Evolutionary conservation across 495 filamentous ascomycete genomes (phyloP), one percentile per base, ranked within the genome.

Genomic region (Aspergillus sclerotiicarbonarius): DNA sequence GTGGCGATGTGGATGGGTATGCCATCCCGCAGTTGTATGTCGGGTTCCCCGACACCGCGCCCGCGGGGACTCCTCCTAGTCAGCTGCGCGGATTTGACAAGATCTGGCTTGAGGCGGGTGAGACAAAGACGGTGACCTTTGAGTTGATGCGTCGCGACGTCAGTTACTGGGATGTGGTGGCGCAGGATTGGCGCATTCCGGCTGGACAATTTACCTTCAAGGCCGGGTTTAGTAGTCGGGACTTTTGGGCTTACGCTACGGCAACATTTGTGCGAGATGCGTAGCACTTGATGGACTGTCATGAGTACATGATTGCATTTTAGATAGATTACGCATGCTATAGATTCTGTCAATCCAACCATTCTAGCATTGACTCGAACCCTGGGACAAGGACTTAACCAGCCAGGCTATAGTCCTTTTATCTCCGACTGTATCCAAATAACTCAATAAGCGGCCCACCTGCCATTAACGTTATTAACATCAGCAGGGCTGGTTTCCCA

Each of bases 81-180:
- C 86, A 88, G 15, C 75, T 96, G 20, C 75, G 91, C 21, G 85
- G 81, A 0, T 94, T 92, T 54, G 85, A 91, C 58, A 94, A 93
- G 73, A 44, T 89, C 8, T 67, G 65, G n/a, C 51, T 90, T n/a
- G 63, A 74, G 18, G 64, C 70, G n/a, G 83, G 80, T 0, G 80
- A 88, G 67, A 78, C 63, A 32, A 72, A 65, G 59, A 76, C 62
- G 8, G 83, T 91, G 1, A 70, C 66, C 8, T 86, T 96, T 59
- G 72, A 78, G 9, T 53, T 96, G 12, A 91, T 82, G 31, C 80
- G 91, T 61, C 75, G 84, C 52, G 91, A 94, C 66, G 44, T 87
- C 30, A 85, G 82, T 67, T 94, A 90, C 62, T 96, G 90, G 91
- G 82, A 87, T 65, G 79, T 84, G 4, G 69, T 67, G 53, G 64